These are phyloP conservation scores for Beta corolliflora DNA, from an alignment of 179 eudicot species.

Conservation along the genomic window DNA sequence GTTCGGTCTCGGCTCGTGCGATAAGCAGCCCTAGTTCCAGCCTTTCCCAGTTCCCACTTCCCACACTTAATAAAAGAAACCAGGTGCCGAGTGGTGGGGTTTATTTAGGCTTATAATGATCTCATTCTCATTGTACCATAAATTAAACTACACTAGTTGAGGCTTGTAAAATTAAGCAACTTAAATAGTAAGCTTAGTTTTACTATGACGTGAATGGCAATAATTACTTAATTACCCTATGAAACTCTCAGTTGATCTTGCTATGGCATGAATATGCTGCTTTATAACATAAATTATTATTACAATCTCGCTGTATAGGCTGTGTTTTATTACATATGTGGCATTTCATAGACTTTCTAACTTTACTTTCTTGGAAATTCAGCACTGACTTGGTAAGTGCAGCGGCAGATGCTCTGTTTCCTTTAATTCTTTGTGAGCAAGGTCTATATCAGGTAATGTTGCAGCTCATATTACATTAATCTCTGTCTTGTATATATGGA, in stretches of 20 bases:
- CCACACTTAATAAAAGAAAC: no score
- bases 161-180: neutral
- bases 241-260: neutral
- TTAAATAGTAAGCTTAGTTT: neutral
- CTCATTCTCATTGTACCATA: neutral
- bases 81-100: neutral
- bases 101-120: neutral
- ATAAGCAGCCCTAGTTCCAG: no score
- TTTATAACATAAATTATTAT: neutral
- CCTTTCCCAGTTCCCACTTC: no score
- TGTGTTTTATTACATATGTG: conserved; percentile 3
- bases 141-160: neutral
- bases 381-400: conserved; percentile 84
- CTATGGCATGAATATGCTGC: neutral
- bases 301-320: neutral
- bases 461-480: neutral
- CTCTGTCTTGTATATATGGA: neutral
- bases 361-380: conserved; percentile 15
- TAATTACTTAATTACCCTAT: neutral
- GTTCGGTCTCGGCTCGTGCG: no score
- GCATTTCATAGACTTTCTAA: conserved; percentile 10
- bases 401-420: conserved; percentile 96
- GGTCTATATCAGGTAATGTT: conserved; percentile 76
- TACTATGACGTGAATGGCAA: neutral
- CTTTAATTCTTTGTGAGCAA: conserved; percentile 89